phyloP scores from a whole-genome alignment of 805 yeast species.

The Schizosaccharomyces lindneri region DNA sequence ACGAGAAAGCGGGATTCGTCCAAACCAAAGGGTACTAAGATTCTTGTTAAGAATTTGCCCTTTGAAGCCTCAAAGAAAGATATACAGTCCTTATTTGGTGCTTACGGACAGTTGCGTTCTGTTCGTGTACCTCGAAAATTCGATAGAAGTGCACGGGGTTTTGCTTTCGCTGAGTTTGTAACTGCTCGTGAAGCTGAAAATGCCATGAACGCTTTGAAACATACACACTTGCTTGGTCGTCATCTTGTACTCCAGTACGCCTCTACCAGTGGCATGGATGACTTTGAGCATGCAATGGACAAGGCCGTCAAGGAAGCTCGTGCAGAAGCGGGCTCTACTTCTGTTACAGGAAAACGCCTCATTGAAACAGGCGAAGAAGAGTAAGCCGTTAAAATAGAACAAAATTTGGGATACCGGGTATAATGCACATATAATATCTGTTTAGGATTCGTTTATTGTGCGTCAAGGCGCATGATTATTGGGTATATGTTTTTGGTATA shows the following conservation, averaged over 20 bases:
- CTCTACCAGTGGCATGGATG: slow-evolving; percentile 52
- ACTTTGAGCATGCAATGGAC: slow-evolving; percentile 37
- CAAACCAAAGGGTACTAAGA: slow-evolving; percentile 23
- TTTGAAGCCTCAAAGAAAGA: slow-evolving; percentile 88
- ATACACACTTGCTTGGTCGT: slow-evolving; percentile 91
- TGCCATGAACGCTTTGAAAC: slow-evolving; percentile 81
- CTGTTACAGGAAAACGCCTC: neutral
- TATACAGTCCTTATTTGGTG: slow-evolving; percentile 71
- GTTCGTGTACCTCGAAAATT: slow-evolving; percentile 92
- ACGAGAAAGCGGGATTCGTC: slow-evolving; percentile 9
- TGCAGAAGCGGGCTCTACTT: neutral
- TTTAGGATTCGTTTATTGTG: no score
- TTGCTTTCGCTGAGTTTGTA: slow-evolving; percentile 85
- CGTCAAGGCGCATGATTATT: neutral
- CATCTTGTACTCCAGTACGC: slow-evolving; percentile 85
- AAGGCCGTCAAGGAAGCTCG: neutral
- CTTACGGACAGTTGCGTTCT: slow-evolving; percentile 83
- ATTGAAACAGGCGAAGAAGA: neutral
- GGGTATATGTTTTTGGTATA: slow-evolving; percentile 1
- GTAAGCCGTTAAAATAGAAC: neutral
- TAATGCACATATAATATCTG: no score
- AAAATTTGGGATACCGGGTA: neutral
- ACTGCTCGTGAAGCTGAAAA: slow-evolving; percentile 68
- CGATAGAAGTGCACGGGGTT: slow-evolving; percentile 86
- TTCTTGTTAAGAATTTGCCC: slow-evolving; percentile 87